Evolutionary conservation across 177 flowering plant species (phyloP), one percentile per base, ranked within the genome.

Genomic region (Vitis hybrid): DNA sequence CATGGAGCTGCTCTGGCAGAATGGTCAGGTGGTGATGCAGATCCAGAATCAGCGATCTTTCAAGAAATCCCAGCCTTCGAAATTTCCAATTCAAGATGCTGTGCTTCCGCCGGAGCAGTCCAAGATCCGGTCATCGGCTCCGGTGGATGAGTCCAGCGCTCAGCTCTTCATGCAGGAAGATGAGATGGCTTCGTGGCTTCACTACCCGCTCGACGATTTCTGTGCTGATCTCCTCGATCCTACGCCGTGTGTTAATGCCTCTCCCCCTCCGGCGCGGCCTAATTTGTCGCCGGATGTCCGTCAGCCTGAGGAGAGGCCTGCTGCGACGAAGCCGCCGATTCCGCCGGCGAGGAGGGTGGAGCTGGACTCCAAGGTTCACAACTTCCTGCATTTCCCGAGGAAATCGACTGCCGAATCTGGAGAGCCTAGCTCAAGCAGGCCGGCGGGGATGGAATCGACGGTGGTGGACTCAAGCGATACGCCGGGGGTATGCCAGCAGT

Each of bases 1-100:
- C 22, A 81, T 89, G 88, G 98, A 92, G 83, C 78, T 94, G 55
- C 62, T 89, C 45, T 94, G 98, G 98, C 89, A 85, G 33, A 83
- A 94, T 74, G 96, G 94, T 0, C 89, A 83, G 58, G 81, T 88
- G 19, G 87, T 89, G 48, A 73, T 80, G 82, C 93, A 87, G 15
- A 84, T 80, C 68, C 89, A 85, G 64, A 83, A 61, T 45, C 89
- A 83, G 66, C 80, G 82, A 71, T 67, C 84, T 3, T 55, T 10
- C 11, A 83, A 72, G 79, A 85, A 83, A 70, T 71, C 81, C 4
- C 64, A 76, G 14, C 66, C 76, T 14, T 57, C 81, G 10, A 74
- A 67, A 29, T 65, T 14, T 52, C 66, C 74, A 16, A 22, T 70
- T 65, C 73, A 72, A 13, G 74, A 70, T 60, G 76, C 75, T 15